Evolutionary conservation across 805 yeast genomes (phyloP).

Genomic region (Tanozyma kutaoensis): DNA sequence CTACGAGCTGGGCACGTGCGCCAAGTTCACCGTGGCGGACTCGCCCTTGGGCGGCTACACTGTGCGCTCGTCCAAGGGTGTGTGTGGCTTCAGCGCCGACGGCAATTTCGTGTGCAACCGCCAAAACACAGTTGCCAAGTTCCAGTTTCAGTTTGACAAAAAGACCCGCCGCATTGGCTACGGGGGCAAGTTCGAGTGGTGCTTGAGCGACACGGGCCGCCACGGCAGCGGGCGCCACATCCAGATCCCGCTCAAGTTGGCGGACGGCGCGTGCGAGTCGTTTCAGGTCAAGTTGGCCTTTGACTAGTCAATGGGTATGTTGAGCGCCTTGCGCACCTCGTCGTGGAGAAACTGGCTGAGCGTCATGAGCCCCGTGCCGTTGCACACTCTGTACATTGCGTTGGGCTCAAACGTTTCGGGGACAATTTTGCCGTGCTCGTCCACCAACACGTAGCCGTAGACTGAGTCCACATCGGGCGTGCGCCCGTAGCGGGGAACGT

Average conservation of each 20-base stretch:
- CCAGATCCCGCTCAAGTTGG: slow-evolving; percentile 38
- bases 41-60: slow-evolving; percentile 65
- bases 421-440: slow-evolving; percentile 38
- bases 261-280: slow-evolving; percentile 8
- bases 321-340: too few relatives aligned
- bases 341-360: slow-evolving; percentile 8
- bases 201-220: too few relatives aligned
- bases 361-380: slow-evolving; percentile 11
- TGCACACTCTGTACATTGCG: slow-evolving; percentile 39
- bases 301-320: too few relatives aligned
- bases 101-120: slow-evolving; percentile 6
- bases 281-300: too few relatives aligned
- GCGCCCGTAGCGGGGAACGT: slow-evolving; percentile 49
- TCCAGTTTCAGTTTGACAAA: slow-evolving; percentile 39
- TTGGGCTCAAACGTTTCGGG: slow-evolving; percentile 45
- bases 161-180: slow-evolving; percentile 34
- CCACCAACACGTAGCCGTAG: slow-evolving; percentile 56
- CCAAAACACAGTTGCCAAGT: slow-evolving; percentile 8
- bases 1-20: slow-evolving; percentile 78
- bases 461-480: slow-evolving; percentile 61
- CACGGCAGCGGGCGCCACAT: slow-evolving; percentile 16
- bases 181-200: slow-evolving; percentile 54
- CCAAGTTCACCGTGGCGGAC: slow-evolving; percentile 45
- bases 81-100: slow-evolving; percentile 34
- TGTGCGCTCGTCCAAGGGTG: slow-evolving; percentile 58